Evolutionary conservation across 805 yeast species (phyloP).

Genomic region (Middelhovenomyces tepae): DNA sequence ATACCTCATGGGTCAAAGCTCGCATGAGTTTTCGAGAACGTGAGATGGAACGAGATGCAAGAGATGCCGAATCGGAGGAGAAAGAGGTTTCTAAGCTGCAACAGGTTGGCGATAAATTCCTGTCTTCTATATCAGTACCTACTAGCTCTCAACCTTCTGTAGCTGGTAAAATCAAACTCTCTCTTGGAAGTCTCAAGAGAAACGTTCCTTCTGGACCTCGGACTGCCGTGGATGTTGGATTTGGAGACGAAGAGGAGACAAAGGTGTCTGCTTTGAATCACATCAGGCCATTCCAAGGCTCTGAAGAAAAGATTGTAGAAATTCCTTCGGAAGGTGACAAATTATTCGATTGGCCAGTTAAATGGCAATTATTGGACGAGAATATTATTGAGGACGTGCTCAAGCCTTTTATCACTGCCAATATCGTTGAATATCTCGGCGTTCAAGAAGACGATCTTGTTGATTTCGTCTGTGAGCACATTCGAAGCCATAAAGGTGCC

Average conservation of each 20-base stretch:
- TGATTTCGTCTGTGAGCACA: constrained; percentile 22
- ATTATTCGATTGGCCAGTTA: constrained; percentile 16
- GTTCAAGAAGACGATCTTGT: constrained; percentile 27
- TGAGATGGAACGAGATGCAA: constrained; percentile 16
- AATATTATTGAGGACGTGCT: constrained; percentile 14
- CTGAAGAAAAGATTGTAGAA: not conserved
- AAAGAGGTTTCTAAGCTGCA: constrained; percentile 4
- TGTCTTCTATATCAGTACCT: not conserved
- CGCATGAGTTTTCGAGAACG: constrained; percentile 15
- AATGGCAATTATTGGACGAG: constrained; percentile 20
- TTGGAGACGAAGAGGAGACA: not conserved
- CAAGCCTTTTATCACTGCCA: constrained; percentile 16
- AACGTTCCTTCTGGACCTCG: not conserved
- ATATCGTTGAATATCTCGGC: constrained; percentile 25
- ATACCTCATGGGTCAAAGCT: constrained; percentile 18
- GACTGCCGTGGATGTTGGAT: not conserved
- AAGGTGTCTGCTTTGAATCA: not conserved
- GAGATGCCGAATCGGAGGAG: constrained; percentile 15
- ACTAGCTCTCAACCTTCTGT: not conserved
- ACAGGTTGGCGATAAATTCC: not conserved
- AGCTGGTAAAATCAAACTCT: constrained; percentile 1
- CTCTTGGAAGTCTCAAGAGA: not conserved
- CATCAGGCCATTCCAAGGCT: not conserved
- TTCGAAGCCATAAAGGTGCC: constrained; percentile 18
- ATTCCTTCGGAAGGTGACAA: constrained; percentile 15